Base-by-base conservation (phyloP, 768 basidiomycete genomes). In the Leccinum variicolor region DNA sequence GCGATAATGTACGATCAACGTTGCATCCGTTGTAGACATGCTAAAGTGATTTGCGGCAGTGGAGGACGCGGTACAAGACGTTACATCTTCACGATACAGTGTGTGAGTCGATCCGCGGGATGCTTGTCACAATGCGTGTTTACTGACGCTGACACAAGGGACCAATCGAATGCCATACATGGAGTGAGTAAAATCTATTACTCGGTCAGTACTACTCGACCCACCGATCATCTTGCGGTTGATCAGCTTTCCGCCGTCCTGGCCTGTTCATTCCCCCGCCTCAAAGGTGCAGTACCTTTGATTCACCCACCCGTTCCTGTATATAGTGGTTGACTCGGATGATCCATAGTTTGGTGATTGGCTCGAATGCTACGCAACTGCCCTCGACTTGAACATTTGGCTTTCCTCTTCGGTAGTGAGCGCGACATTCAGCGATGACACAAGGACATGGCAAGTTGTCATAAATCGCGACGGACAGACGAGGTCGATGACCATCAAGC, bases 381-480 rank as follows among this genome's bases (percentile, higher is more conserved):
- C 78, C 4, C 73, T 86, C 56, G 86, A 88, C 56, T 64, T 89
- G 10, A 81, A 85, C 61, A 78, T 85, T 17, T 87, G 85, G 87
- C 79, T 78, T 1, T 79, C 78, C 0, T 73, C 81, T 2, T 75
- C 67, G 14, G 69, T 82, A 21, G 66, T 57, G 1, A 68, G 63
- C 14, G 68, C 77, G 7, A 59, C 41, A 0, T 77, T 76, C 64
- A 67, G 75, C 62, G 66, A 71, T 21, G 66, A 66, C 33, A 72
- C 67, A 25, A 65, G 65, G 29, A 72, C 66, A 5, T 85, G 83
- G 84, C 65, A 69, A 25, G 75, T 83, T 25, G 67, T 61, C 1
- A 59, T 84, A 50, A 58, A 65, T 23, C 70, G 74, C 19, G 62
- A 56, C 10, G 70, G 58, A 34, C 70, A 33, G 63, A 65, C n/a